Evolutionary conservation across 805 yeast genomes (phyloP).

Genomic region (Zygosaccharomyces pseudorouxii): DNA sequence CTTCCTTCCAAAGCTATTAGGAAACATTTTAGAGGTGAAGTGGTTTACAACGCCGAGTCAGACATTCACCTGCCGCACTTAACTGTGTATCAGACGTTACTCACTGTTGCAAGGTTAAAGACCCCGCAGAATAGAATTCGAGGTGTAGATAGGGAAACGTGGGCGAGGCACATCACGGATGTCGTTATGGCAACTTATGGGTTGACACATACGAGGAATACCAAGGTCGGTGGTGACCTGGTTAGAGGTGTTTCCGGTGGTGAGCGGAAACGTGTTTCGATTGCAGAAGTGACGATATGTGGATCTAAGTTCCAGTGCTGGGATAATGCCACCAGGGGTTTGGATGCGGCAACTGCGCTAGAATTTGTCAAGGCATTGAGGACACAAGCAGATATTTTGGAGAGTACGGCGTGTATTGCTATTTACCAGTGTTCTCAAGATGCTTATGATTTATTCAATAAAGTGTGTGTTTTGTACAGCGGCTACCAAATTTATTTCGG

Average conservation of each 20-base stretch:
- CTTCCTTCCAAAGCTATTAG: conserved; percentile 46
- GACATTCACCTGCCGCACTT: conserved; percentile 66
- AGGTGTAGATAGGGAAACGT: conserved; percentile 51
- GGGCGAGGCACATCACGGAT: conserved; percentile 49
- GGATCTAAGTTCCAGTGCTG: conserved; percentile 63
- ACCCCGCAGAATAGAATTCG: conserved; percentile 58
- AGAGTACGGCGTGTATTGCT: conserved; percentile 58
- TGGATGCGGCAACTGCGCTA: conserved; percentile 79
- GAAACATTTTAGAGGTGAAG: conserved; percentile 59
- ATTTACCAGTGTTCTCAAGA: conserved; percentile 66
- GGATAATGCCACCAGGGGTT: conserved; percentile 84
- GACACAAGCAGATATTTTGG: conserved; percentile 50
- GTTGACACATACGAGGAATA: conserved; percentile 52
- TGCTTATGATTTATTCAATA: conserved; percentile 59
- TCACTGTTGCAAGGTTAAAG: conserved; percentile 54
- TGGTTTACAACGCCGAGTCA: conserved; percentile 62
- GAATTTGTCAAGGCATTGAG: conserved; percentile 67
- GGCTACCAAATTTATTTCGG: conserved; percentile 67
- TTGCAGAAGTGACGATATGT: conserved; percentile 68
- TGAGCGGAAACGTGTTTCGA: conserved; percentile 79
- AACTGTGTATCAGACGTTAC: conserved; percentile 61
- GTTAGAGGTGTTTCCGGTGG: conserved; percentile 80
- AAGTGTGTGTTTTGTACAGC: conserved; percentile 53
- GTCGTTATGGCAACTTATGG: conserved; percentile 56
- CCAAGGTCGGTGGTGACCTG: conserved; percentile 57